Base-by-base conservation (phyloP, 2,329 filamentous ascomycete species). In the Sordariomycetes sp. region DNA sequence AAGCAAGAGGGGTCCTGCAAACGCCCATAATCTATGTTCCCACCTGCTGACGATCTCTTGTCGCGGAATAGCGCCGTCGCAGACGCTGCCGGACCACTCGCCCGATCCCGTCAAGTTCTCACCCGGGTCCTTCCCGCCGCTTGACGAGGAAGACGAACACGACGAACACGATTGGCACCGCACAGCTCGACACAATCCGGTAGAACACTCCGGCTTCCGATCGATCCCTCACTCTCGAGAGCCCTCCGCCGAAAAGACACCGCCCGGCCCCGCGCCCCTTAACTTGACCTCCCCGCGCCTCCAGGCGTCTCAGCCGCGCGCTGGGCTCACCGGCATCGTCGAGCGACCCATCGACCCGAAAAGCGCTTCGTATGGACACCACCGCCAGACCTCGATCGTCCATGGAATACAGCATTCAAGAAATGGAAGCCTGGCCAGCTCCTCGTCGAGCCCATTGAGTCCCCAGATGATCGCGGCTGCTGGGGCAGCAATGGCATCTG, bases 361-460 rank as follows among this genome's bases (percentile, higher is more conserved):
- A 66, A 70, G 71, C 51, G 72, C 72, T 36, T 66, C 75, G 25
- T 84, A 97, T 76, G 89, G 89, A 59, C 91, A 99, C 70, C 90
- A 97, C 72, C 86, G 94, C 57, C 90, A 99, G 74, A 95, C 92
- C 0, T 97, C 92, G 54, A 96, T 97, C 64, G 91, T 97, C 58
- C 89, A 97, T 82, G 92, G 94, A 65, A 85, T 95, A 63, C 91
- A 96, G 69, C 94, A 99, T 81, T 82, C 82, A 64, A 79, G 92
- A 72, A 95, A 95, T 79, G 87, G 90, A 64, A 96, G 91, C 73
- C 83, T 87, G 66, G 83, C 85, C 62, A 90, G 89, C 68, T 83
- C 87, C 58, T 82, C 86, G 39, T 86, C 86, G 32, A 95, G 88
- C 69, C 92, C 92, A 59, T 76, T 96, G 65, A 95, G 89, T 70